phyloP scores from a whole-genome alignment of 202 grass and related monocot species.

The Tripidium arundinaceum region DNA sequence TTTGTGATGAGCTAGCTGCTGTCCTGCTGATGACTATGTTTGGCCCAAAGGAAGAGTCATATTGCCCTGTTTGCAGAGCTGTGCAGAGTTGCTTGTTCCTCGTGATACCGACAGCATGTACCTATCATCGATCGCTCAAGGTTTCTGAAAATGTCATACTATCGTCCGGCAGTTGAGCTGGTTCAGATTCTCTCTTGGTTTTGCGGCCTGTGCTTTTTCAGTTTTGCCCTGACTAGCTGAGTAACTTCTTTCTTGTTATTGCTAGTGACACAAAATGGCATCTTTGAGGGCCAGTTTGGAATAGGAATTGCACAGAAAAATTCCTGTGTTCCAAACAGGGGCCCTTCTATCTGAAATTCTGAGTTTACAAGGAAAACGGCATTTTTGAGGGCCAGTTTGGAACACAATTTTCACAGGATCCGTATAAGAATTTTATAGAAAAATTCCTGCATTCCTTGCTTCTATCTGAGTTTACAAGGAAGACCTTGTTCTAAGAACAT shows the following conservation, averaged over 20 bases:
- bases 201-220: not conserved
- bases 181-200: not conserved
- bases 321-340: not conserved
- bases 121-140: not conserved
- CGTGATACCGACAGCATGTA: constrained; percentile 5
- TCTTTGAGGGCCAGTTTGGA: not conserved
- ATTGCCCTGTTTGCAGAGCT: not conserved
- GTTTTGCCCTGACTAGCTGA: not conserved
- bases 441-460: not conserved
- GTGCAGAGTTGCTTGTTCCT: not conserved
- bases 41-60: not conserved
- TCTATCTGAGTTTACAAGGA: not conserved
- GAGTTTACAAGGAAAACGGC: not conserved
- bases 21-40: not conserved
- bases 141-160: constrained; percentile 6
- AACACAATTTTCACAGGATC: not conserved
- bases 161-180: not conserved
- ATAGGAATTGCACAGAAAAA: not conserved
- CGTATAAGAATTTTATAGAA: not conserved
- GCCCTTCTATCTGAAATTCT: not conserved
- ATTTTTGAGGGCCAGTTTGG: not conserved
- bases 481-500: not conserved
- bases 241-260: not conserved
- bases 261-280: not conserved
- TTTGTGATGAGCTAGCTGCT: not conserved